phyloP scores from a whole-genome alignment of 208 protist genomes.

The Angomonas ambiguus region DNA sequence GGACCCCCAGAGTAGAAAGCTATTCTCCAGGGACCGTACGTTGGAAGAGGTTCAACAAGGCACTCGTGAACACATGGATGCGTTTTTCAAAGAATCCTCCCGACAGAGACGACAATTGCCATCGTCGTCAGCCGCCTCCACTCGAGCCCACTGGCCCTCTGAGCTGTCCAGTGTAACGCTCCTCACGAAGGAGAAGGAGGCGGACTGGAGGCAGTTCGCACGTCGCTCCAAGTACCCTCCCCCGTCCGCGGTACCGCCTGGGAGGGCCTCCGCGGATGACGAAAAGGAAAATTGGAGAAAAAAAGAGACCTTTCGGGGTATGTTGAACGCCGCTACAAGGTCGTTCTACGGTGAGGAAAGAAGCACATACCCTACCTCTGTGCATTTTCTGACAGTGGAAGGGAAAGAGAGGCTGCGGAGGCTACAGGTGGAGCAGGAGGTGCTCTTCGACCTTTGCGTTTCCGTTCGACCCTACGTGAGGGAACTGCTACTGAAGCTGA shows the following conservation, averaged over 20 bases:
- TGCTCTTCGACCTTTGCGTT: conserved; percentile 39
- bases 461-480: conserved; percentile 40
- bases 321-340: neutral
- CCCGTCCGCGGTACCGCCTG: neutral
- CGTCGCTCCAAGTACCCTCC: neutral
- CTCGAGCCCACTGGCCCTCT: neutral
- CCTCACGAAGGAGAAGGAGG: neutral
- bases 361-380: neutral
- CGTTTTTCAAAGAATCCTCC: neutral
- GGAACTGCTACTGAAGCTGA: conserved; percentile 45
- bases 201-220: neutral
- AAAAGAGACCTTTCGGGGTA: neutral
- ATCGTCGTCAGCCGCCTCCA: neutral
- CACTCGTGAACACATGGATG: neutral
- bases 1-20: neutral
- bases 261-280: neutral
- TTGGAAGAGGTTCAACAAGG: neutral
- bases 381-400: neutral
- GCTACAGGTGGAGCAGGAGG: conserved; percentile 18
- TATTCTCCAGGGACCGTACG: neutral
- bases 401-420: neutral
- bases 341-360: neutral
- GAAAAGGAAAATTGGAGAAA: neutral
- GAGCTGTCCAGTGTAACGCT: neutral
- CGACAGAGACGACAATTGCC: neutral